Conservation (phyloP, 345 rosid genomes). For the Psidium friedrichsthalianum region DNA sequence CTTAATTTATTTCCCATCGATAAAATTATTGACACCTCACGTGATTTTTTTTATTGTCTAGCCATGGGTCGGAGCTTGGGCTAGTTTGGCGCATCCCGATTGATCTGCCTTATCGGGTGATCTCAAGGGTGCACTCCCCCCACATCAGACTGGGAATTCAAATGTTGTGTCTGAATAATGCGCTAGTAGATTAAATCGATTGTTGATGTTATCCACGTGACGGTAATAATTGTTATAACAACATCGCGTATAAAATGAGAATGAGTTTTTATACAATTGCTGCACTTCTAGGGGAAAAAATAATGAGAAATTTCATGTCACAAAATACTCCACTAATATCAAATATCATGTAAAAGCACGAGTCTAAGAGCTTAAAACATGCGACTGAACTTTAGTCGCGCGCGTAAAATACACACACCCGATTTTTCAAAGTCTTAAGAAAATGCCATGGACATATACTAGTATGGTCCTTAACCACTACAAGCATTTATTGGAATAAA, state of each 20-base stretch:
- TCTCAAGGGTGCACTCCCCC: not conserved
- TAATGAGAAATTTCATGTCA: not conserved
- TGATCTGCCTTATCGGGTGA: not conserved
- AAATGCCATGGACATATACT: rapidly evolving
- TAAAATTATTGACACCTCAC: not conserved
- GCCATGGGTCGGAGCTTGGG: not conserved
- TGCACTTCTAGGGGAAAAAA: not conserved
- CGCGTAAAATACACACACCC: too few species aligned
- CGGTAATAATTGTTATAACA: not conserved
- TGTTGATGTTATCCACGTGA: not conserved
- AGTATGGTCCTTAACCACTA: not conserved
- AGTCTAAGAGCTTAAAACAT: too few species aligned
- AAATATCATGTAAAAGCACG: too few species aligned
- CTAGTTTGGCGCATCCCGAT: not conserved
- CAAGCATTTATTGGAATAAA: not conserved
- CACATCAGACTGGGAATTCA: rapidly evolving
- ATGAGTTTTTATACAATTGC: rapidly evolving
- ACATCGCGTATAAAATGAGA: not conserved
- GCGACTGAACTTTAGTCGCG: too few species aligned
- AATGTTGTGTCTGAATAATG: not conserved
- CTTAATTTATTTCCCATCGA: not conserved
- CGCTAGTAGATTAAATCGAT: not conserved
- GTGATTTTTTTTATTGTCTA: not conserved
- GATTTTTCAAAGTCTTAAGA: too few species aligned
- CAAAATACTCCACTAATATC: too few species aligned